Percentiles rank a stretch among this genome's conserved stretches.
These are phyloP conservation scores for Pleomassaria siparia DNA, from an alignment of 2,329 filamentous ascomycete species.

Conservation along the genomic window DNA sequence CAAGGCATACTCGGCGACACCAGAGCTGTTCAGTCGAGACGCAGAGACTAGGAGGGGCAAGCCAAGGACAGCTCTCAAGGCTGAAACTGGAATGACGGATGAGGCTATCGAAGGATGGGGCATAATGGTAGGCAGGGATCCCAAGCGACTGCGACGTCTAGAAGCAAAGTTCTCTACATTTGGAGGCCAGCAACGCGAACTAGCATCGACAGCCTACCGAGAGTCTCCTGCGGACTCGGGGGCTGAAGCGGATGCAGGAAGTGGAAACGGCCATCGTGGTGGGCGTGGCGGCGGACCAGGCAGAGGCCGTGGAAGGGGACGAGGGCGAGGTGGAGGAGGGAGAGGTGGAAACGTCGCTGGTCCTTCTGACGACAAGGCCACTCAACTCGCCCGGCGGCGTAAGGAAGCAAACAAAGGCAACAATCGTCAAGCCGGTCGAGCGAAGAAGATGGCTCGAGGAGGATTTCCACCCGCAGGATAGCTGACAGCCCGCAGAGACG, in stretches of 20 bases:
- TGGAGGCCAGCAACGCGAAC: conserved; percentile 63
- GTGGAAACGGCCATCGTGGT: conserved; percentile 49
- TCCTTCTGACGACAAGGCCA: conserved; percentile 68
- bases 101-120: conserved; percentile 95
- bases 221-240: conserved; percentile 56
- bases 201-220: conserved; percentile 66
- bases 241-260: conserved; percentile 54
- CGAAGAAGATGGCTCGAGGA: conserved; percentile 62
- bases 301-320: conserved; percentile 39
- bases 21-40: conserved; percentile 70
- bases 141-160: conserved; percentile 66
- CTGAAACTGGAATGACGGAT: conserved; percentile 85
- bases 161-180: conserved; percentile 71
- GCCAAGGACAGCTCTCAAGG: conserved; percentile 64
- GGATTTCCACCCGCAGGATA: conserved; percentile 53
- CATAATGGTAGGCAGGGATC: conserved; percentile 77
- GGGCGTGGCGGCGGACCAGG: conserved; percentile 47
- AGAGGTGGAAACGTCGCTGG: conserved; percentile 62
- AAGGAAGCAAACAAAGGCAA: conserved; percentile 79
- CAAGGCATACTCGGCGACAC: conserved; percentile 66
- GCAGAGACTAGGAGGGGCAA: conserved; percentile 67
- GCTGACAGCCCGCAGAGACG: neutral
- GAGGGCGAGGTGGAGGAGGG: conserved; percentile 39
- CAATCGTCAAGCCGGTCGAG: conserved; percentile 69
- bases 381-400: conserved; percentile 67